These are phyloP conservation scores for Ustilago cynodontis DNA, from an alignment of 1,284 basidiomycete species.

Conservation along the genomic window DNA sequence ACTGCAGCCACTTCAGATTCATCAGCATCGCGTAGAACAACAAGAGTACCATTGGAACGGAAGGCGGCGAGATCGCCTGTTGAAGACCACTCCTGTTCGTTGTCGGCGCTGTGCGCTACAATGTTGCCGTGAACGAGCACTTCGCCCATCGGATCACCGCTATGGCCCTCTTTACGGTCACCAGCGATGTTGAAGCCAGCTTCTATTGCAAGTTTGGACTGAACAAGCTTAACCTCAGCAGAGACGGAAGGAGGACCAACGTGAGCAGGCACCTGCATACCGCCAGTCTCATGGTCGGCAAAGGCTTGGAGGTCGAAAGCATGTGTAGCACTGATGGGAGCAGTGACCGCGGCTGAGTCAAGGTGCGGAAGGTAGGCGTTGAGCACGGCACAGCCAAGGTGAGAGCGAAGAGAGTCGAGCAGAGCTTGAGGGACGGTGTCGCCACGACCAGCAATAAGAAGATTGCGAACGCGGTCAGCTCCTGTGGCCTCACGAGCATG, in stretches of 20 bases:
- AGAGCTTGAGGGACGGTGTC: conserved; percentile 51
- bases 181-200: conserved; percentile 40
- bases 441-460: conserved; percentile 44
- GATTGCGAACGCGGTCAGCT: conserved; percentile 30
- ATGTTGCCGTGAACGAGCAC: conserved; percentile 56
- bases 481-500: conserved; percentile 39
- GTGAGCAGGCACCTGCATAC: conserved; percentile 55
- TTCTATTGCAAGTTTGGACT: conserved; percentile 34
- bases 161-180: conserved; percentile 25
- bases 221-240: conserved; percentile 64
- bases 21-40: conserved; percentile 52
- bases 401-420: conserved; percentile 62
- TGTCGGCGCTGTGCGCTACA: conserved; percentile 19
- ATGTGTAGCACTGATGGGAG: conserved; percentile 58
- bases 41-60: conserved; percentile 67
- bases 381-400: conserved; percentile 63
- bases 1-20: conserved; percentile 33
- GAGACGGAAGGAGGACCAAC: conserved; percentile 65
- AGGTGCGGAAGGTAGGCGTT: conserved; percentile 56
- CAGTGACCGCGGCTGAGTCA: conserved; percentile 31
- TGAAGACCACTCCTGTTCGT: conserved; percentile 39
- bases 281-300: conserved; percentile 46
- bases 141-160: conserved; percentile 60
- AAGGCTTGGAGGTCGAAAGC: conserved; percentile 67
- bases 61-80: conserved; percentile 61